Evolutionary conservation across 1,284 basidiomycete species (phyloP), one percentile per base, ranked within the genome.

Genomic region (Porogramme epimiltina): DNA sequence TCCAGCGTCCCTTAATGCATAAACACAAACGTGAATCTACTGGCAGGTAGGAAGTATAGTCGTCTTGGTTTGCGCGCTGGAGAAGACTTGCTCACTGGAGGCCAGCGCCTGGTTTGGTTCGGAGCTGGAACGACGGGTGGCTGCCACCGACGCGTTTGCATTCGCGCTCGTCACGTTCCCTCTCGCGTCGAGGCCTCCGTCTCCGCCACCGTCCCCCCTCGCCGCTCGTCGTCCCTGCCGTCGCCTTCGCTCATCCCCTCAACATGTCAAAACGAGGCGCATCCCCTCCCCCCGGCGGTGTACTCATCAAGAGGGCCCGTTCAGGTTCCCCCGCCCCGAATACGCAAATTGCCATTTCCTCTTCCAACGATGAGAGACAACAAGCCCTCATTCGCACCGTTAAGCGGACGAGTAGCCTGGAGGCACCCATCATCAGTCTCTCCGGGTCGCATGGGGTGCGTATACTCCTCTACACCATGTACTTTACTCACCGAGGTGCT

Each of bases 401-500:
- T 26, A 87, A 87, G 63, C 79, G 89, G 26, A 92, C 89, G 5
- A 91, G 88, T 68, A 80, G 75, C 61, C 76, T 92, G 38, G 87
- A 91, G 59, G 88, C 89, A 40, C 90, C 89, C 25, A 92, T 92
- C 62, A 79, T 92, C 61, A 90, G 85, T 62, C 73, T 92, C 45
- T 78, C 84, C 2, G 90, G 89, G 0, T 82, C 89, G 1, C 89
- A 92, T 71, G 79, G 81, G 33, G 89, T 91, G 59, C 59, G 74
- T 69, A 19, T 41, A 6, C 40, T 2, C 11, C 18, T 13, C 4
- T 16, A 37, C n/a, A n/a, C n/a, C 40, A 31, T 48, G 18, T 20
- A 6, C 44, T 11, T 6, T n/a, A n/a, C 6, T 6, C 28, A 13
- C 28, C 28, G 28, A 31, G 39, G 31, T 25, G 10, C 19, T 6